A percentile compares a stretch with the other conserved stretches of the same genome.
Evolutionary conservation across 1,284 basidiomycete species (phyloP).

Genomic region (Ceratobasidium papillatum): DNA sequence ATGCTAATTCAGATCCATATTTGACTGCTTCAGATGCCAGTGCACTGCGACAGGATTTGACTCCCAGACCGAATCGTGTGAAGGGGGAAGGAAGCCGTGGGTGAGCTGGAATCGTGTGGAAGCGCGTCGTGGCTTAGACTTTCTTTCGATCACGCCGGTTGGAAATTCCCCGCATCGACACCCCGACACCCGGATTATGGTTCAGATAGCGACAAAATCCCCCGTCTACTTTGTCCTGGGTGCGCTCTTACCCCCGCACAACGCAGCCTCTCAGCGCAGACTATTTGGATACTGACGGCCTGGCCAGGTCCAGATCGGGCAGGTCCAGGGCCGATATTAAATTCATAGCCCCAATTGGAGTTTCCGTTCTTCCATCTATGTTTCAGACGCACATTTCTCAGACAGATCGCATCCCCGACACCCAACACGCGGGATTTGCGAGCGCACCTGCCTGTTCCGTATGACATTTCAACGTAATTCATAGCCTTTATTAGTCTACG

Average conservation of each 20-base stretch:
- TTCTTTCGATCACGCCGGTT: neutral
- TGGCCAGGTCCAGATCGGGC: neutral
- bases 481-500: neutral
- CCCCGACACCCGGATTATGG: neutral
- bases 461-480: conserved; percentile 4
- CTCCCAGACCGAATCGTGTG: conserved; percentile 1
- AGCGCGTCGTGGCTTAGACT: neutral
- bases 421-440: neutral
- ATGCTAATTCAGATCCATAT: neutral
- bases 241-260: neutral
- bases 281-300: neutral
- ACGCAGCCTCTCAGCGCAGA: neutral
- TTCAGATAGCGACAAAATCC: neutral
- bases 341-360: conserved; percentile 12
- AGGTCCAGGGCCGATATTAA: neutral
- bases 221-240: neutral
- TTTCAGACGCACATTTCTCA: conserved; percentile 27
- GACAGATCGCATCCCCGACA: conserved; percentile 12
- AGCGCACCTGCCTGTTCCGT: neutral
- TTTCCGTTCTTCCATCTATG: conserved; percentile 15
- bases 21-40: neutral
- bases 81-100: conserved; percentile 5
- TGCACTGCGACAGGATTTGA: conserved; percentile 1
- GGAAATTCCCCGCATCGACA: conserved; percentile 3
- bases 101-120: conserved; percentile 11